phyloP scores from a whole-genome alignment of 2,329 filamentous ascomycete genomes.

The Dothiorella sarmentorum region DNA sequence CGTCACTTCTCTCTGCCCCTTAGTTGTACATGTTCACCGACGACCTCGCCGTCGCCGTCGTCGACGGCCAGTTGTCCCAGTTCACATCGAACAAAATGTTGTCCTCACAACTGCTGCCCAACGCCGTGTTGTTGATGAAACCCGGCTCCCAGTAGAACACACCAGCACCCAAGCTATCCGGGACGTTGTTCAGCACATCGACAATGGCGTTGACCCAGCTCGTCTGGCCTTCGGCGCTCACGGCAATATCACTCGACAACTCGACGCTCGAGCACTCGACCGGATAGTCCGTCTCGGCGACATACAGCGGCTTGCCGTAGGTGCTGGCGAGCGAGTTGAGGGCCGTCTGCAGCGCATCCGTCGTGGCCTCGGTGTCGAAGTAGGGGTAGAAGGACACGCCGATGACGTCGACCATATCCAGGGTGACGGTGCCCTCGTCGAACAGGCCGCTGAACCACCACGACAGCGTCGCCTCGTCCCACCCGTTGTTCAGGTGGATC shows the following conservation, averaged over 20 bases:
- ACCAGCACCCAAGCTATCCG: conserved; percentile 49
- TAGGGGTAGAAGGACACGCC: conserved; percentile 74
- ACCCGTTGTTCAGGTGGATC: conserved; percentile 74
- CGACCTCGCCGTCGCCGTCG: conserved; percentile 54
- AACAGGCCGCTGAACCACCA: conserved; percentile 54
- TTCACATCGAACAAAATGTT: conserved; percentile 48
- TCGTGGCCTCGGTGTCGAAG: conserved; percentile 58
- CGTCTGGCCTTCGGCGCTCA: conserved; percentile 60
- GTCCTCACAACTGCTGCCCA: conserved; percentile 49
- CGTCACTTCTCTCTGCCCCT: too few species aligned
- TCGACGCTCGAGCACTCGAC: conserved; percentile 51
- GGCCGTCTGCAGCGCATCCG: conserved; percentile 54
- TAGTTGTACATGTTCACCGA: conserved; percentile 52
- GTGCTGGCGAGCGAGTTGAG: conserved; percentile 57
- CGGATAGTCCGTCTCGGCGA: conserved; percentile 71
- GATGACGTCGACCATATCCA: conserved; percentile 65
- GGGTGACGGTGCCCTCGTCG: conserved; percentile 49
- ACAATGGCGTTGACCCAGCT: conserved; percentile 61
- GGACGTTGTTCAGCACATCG: conserved; percentile 51
- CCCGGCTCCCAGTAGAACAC: conserved; percentile 73
- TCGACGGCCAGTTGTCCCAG: conserved; percentile 62
- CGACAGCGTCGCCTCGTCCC: conserved; percentile 64
- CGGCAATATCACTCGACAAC: conserved; percentile 58
- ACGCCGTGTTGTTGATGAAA: conserved; percentile 62
- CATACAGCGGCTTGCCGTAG: conserved; percentile 64